phyloP scores from a whole-genome alignment of 1,284 basidiomycete genomes.

The Sanguinoderma infundibulare region DNA sequence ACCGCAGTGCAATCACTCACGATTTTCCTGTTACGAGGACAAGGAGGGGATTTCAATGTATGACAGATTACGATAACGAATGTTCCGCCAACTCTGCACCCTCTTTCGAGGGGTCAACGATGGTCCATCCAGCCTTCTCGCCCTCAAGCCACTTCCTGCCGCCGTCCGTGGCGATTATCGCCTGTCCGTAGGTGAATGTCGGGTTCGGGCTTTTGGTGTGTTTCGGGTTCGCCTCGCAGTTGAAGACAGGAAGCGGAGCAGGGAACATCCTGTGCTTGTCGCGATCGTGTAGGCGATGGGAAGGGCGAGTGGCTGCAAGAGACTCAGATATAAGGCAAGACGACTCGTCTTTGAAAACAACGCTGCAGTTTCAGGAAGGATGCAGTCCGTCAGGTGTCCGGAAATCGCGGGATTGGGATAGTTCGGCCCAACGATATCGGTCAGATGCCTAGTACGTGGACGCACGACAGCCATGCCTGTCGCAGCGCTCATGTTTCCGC shows the following conservation, averaged over 20 bases:
- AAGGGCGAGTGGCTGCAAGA: background rate
- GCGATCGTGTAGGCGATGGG: background rate
- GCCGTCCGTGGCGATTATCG: slow-evolving; percentile 48
- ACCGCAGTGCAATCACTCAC: slow-evolving; percentile 3
- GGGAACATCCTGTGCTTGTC: background rate
- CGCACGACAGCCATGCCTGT: no score
- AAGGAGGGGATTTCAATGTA: background rate
- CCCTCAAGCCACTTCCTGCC: slow-evolving; percentile 57
- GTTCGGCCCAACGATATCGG: no score
- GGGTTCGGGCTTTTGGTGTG: slow-evolving; percentile 60
- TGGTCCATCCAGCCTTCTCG: slow-evolving; percentile 57
- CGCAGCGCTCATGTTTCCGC: no score
- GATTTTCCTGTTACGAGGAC: slow-evolving; percentile 19
- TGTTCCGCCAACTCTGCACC: slow-evolving; percentile 45
- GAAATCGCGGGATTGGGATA: no score
- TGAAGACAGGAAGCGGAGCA: slow-evolving; percentile 13
- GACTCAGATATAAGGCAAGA: background rate
- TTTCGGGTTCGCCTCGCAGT: slow-evolving; percentile 26
- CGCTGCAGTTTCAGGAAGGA: no score
- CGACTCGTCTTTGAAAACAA: no score
- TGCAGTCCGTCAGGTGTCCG: no score
- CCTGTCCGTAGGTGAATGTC: slow-evolving; percentile 60
- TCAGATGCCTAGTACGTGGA: no score
- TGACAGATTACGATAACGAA: no score
- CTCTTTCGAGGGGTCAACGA: slow-evolving; percentile 53